phyloP scores from a whole-genome alignment of 2,329 filamentous ascomycete species.

The Scytalidium sp. region DNA sequence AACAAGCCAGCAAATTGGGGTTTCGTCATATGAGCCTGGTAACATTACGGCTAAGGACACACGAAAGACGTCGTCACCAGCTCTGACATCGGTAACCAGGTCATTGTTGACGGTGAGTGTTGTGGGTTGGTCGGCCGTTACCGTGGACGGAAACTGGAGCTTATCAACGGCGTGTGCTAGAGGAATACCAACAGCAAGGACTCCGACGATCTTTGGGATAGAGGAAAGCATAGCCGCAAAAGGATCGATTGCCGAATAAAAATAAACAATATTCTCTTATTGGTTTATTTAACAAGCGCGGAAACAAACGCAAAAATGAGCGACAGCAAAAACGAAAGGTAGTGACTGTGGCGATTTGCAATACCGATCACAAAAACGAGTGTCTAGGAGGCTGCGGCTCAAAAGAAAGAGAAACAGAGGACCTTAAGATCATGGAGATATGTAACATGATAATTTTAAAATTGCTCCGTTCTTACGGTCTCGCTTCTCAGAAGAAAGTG shows the following conservation, averaged over 20 bases:
- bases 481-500: no score
- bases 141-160: not conserved
- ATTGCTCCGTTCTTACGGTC: not conserved
- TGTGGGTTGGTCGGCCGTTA: not conserved
- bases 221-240: not conserved
- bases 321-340: not conserved
- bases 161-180: not conserved
- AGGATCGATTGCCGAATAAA: not conserved
- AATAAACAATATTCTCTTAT: not conserved
- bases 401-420: not conserved
- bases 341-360: not conserved
- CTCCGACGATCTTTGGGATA: not conserved
- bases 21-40: not conserved
- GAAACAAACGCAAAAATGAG: not conserved
- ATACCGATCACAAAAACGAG: not conserved
- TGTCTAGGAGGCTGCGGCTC: not conserved
- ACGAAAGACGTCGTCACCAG: not conserved
- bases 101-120: not conserved
- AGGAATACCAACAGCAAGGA: not conserved
- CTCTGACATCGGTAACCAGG: not conserved
- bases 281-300: not conserved
- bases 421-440: not conserved
- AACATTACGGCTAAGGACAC: not conserved
- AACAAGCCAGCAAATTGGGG: slow-evolving; percentile 29
- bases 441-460: not conserved